Evolutionary conservation across 768 basidiomycete species (phyloP), one percentile per base, ranked within the genome.

Genomic region (Suillus alpinus): DNA sequence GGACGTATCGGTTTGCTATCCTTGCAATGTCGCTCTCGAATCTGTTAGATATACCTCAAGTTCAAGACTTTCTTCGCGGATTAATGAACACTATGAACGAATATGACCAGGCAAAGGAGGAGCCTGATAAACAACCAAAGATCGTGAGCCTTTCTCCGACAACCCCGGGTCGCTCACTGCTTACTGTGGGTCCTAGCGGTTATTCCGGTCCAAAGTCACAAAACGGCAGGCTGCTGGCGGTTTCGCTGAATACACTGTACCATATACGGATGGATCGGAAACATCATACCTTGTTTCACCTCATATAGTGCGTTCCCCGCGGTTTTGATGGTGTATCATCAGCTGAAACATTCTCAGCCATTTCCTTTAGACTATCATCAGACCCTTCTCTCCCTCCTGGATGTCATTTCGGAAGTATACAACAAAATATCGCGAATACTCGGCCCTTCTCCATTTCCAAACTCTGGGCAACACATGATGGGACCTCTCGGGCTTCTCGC

Each of bases 291-390:
- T 93, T 59, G 78, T 89, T 62, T 79, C 82, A 44, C 91, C 89
- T 0, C 88, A 92, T 69, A 84, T 91, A 70, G 92, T 92, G 63
- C 65, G 86, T 78, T 4, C 59, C n/a, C 62, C 49, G 23, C 10
- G 37, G 9, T 57, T 9, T 59, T 20, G 43, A 37, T 52, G n/a
- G 20, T 26, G 37, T 29, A 43, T 23, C 29, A 59, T 31, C 34
- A 12, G 63, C 49, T 62, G 56, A 56, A 61, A 39, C 31, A 34
- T 57, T 10, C 56, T 57, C 63, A 94, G 93, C 90, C 94, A n/a
- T 95, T 95, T 74, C 78, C 88, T 3, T 73, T 95, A 58, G 94
- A 95, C 73, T 95, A 96, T 70, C 88, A 92, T 65, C 90, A 95
- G 75, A 91, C 91, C 10, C 83, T 95, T 39, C 84, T 94, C 57